Conservation (phyloP, 768 basidiomycete genomes). For the Boletus vermiculosoides region DNA sequence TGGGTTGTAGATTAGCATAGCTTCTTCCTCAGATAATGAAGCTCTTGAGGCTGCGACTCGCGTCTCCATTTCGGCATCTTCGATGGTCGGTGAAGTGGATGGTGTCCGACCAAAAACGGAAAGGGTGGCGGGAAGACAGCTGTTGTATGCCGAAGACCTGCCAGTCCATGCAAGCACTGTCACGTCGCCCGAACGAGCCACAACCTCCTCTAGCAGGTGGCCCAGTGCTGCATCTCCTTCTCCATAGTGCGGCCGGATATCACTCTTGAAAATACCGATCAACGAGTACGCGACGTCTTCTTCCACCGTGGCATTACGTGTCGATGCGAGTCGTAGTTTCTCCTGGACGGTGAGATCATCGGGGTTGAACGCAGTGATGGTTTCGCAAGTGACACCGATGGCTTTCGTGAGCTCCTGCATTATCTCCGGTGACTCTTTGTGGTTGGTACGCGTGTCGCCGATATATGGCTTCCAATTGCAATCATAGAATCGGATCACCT, state of each 20-base stretch:
- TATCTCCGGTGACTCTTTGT: not conserved
- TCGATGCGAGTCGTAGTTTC: constrained; percentile 10
- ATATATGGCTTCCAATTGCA: not conserved
- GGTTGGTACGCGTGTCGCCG: not conserved
- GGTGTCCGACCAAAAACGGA: not conserved
- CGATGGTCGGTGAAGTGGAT: not conserved
- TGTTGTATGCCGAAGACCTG: constrained; percentile 7
- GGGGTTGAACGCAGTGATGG: not conserved
- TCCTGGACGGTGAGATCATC: not conserved
- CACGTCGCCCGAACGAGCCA: constrained; percentile 3
- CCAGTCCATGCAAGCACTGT: constrained; percentile 5
- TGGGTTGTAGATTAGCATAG: not conserved
- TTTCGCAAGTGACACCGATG: not conserved
- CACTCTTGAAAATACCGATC: constrained; percentile 14
- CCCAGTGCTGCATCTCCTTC: constrained; percentile 3
- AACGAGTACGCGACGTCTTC: constrained; percentile 13
- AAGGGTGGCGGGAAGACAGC: constrained; percentile 5
- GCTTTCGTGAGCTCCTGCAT: not conserved
- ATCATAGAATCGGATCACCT: not conserved
- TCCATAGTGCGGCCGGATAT: constrained; percentile 3
- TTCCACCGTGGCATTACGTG: not conserved
- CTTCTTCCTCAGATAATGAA: not conserved
- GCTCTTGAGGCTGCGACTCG: not conserved
- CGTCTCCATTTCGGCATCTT: not conserved
- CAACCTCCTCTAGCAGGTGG: constrained; percentile 6